Conservation (phyloP, 1,284 basidiomycete genomes). For the Irpex sp. region DNA sequence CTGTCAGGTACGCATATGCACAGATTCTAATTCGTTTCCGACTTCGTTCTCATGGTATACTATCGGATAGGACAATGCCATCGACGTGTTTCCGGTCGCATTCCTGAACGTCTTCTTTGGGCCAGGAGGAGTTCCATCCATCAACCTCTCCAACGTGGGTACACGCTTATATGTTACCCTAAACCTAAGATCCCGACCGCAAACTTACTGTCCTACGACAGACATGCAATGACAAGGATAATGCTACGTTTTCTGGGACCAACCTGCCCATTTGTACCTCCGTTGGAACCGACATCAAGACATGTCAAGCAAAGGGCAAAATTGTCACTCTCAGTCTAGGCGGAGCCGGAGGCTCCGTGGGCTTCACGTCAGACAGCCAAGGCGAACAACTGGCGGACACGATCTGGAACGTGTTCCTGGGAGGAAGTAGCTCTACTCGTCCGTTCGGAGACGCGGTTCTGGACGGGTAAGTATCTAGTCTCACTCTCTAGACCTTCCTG, state of each 20-base stretch:
- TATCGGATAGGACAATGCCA: constrained; percentile 45
- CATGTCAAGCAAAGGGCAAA: constrained; percentile 63
- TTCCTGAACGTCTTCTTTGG: constrained; percentile 63
- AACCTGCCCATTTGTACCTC: constrained; percentile 50
- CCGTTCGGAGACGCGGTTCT: constrained; percentile 62
- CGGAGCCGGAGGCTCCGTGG: constrained; percentile 36
- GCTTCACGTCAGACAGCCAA: constrained; percentile 52
- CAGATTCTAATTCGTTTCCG: background rate
- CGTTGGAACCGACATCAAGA: constrained; percentile 50
- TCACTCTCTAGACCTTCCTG: background rate
- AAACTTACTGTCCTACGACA: constrained; percentile 18
- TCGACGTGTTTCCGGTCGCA: constrained; percentile 61
- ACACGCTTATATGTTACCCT: background rate
- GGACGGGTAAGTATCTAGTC: constrained; percentile 46
- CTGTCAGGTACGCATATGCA: constrained; percentile 42
- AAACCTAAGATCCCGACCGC: background rate
- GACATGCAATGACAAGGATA: constrained; percentile 55
- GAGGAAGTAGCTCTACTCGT: constrained; percentile 52
- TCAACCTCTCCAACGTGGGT: constrained; percentile 60
- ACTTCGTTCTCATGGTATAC: background rate
- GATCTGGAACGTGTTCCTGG: constrained; percentile 63
- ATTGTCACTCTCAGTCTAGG: constrained; percentile 43
- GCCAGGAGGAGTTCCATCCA: constrained; percentile 49
- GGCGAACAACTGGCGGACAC: constrained; percentile 52
- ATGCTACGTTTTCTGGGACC: constrained; percentile 55